These are phyloP conservation scores for Furcasterigmium sp. DNA, from an alignment of 2,329 filamentous ascomycete genomes.

Conservation along the genomic window DNA sequence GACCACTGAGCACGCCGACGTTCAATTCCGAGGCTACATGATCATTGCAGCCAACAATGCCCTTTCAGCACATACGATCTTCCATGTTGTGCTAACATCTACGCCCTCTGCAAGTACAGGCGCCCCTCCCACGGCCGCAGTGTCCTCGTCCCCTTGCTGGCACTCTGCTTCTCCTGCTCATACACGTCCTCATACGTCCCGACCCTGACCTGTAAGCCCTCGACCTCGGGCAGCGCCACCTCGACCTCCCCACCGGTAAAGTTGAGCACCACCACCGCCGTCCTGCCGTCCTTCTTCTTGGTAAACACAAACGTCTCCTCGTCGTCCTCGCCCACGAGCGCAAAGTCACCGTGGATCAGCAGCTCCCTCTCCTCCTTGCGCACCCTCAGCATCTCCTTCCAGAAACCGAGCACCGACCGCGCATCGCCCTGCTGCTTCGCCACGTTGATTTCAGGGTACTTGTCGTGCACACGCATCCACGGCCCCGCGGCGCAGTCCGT, in stretches of 20 bases:
- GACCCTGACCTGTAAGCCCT: constrained; percentile 15
- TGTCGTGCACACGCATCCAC: constrained; percentile 61
- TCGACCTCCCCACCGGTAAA: constrained; percentile 28
- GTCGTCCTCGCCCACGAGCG: constrained; percentile 42
- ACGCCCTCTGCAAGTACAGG: constrained; percentile 19
- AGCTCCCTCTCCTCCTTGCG: constrained; percentile 51
- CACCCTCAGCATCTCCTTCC: constrained; percentile 48
- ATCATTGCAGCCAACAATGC: too few relatives aligned
- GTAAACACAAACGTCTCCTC: constrained; percentile 38
- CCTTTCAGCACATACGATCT: too few relatives aligned
- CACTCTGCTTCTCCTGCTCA: constrained; percentile 5
- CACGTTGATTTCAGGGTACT: constrained; percentile 51
- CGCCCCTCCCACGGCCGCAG: constrained; percentile 29
- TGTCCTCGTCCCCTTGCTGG: neutral
- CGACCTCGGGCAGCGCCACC: constrained; percentile 11
- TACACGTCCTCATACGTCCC: constrained; percentile 23
- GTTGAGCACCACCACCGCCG: constrained; percentile 28
- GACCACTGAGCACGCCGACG: neutral
- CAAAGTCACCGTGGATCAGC: constrained; percentile 57
- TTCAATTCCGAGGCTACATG: too few relatives aligned
- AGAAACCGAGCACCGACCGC: constrained; percentile 53
- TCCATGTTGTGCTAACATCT: constrained; percentile 3
- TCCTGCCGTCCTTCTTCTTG: constrained; percentile 25
- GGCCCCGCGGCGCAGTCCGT: constrained; percentile 29
- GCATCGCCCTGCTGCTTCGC: constrained; percentile 36